phyloP scores from a whole-genome alignment of 2,329 filamentous ascomycete species.

The Paecilomyces sp. region DNA sequence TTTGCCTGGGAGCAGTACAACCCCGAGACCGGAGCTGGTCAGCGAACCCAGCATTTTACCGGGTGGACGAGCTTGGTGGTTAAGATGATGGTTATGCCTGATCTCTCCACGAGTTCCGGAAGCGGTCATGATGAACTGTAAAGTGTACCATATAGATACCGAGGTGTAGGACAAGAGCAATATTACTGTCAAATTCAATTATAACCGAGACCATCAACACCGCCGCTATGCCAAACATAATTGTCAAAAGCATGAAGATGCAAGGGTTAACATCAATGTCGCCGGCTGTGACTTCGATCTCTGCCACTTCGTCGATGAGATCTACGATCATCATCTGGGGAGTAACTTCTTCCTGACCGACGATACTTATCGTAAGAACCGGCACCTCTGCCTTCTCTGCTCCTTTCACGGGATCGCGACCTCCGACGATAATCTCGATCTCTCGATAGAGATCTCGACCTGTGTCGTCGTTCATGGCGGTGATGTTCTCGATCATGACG shows the following conservation, averaged over 20 bases:
- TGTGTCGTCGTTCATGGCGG: constrained; percentile 25
- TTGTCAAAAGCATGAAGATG: neutral
- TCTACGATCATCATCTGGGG: constrained; percentile 14
- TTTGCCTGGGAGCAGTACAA: constrained; percentile 99
- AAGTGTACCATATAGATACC: constrained; percentile 5
- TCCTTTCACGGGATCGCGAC: constrained; percentile 21
- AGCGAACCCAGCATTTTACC: constrained; percentile 95
- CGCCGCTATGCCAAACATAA: constrained; percentile 5
- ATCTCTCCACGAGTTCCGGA: constrained; percentile 39
- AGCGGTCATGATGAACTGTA: constrained; percentile 45
- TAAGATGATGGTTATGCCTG: constrained; percentile 93
- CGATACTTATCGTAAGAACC: constrained; percentile 17
- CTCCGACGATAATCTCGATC: constrained; percentile 20
- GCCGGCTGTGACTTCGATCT: constrained; percentile 16
- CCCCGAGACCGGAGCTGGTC: constrained; percentile 84
- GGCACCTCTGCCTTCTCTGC: constrained; percentile 17
- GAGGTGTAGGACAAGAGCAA: neutral
- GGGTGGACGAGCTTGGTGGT: constrained; percentile 98
- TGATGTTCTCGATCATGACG: constrained; percentile 22
- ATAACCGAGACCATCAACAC: constrained; percentile 2
- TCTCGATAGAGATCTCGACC: constrained; percentile 18
- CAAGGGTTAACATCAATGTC: constrained; percentile 12
- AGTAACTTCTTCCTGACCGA: constrained; percentile 16
- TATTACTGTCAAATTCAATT: neutral
- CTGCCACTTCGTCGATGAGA: constrained; percentile 19